Conservation (phyloP, 2,329 filamentous ascomycete genomes). For the Paecilomyces niveus region DNA sequence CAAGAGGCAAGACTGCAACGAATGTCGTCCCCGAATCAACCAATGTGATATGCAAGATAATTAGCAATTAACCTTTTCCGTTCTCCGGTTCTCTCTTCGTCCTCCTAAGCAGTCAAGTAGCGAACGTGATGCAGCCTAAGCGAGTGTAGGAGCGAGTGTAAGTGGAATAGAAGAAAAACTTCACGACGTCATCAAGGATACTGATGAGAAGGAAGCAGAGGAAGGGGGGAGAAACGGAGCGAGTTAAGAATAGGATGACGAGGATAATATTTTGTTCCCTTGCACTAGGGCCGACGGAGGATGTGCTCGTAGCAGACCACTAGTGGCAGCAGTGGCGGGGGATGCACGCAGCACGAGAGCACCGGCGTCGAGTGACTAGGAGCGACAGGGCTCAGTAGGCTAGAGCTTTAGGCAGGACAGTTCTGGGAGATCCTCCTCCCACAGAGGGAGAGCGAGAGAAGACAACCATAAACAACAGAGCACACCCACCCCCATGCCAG, state of each 20-base stretch:
- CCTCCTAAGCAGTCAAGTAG: constrained; percentile 21
- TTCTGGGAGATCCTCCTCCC: background rate
- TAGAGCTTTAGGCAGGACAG: background rate
- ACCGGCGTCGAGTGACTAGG: background rate
- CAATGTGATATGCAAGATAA: background rate
- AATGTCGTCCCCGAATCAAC: background rate
- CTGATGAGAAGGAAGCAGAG: constrained; percentile 1
- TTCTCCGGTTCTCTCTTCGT: constrained; percentile 1
- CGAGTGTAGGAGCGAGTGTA: constrained; percentile 32
- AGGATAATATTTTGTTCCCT: constrained; percentile 8
- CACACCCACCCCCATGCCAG: background rate
- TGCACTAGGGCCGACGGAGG: constrained; percentile 1
- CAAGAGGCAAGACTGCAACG: background rate
- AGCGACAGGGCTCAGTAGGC: background rate
- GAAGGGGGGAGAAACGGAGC: constrained; percentile 7
- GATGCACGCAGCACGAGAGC: background rate
- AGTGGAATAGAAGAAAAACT: constrained; percentile 23
- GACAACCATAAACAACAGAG: background rate
- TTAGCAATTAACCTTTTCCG: constrained; percentile 4
- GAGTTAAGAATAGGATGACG: constrained; percentile 15
- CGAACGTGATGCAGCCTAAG: constrained; percentile 33
- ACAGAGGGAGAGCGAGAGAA: background rate
- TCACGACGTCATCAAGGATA: constrained; percentile 22
- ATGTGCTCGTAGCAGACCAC: background rate
- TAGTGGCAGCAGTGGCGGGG: constrained; percentile 1